Conservation (phyloP, 2,329 filamentous ascomycete genomes). For the Coniosporium uncinatum region DNA sequence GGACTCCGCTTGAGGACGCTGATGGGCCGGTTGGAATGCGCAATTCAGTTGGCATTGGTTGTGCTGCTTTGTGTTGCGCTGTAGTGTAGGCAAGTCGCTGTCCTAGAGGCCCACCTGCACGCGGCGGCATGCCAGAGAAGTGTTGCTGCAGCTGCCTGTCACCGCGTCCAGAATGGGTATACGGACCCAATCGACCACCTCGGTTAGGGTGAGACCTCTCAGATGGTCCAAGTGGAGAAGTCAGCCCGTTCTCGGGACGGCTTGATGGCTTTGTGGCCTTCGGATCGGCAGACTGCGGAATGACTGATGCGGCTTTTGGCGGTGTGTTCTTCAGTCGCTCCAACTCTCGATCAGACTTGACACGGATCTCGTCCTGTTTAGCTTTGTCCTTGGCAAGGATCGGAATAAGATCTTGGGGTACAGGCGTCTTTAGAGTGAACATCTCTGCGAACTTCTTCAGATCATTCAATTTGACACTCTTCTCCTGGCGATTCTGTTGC, state of each 20-base stretch:
- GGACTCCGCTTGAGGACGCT: conserved; percentile 39
- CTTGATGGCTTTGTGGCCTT: background rate
- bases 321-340: conserved; percentile 41
- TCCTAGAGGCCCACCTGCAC: too few species aligned
- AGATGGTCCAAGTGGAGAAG: background rate
- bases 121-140: conserved; percentile 19
- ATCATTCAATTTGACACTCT: conserved; percentile 89
- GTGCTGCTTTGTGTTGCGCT: conserved; percentile 13
- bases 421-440: conserved; percentile 92
- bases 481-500: conserved; percentile 60
- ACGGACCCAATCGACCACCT: too few species aligned
- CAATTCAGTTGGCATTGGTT: conserved; percentile 45
- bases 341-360: conserved; percentile 75
- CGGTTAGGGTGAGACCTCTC: too few species aligned
- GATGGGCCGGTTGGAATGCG: conserved; percentile 69
- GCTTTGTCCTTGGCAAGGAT: conserved; percentile 96
- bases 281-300: background rate
- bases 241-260: background rate
- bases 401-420: conserved; percentile 85
- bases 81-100: too few species aligned
- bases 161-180: too few species aligned
- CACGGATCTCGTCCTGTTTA: conserved; percentile 91
- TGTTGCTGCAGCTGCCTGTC: conserved; percentile 18
- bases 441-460: conserved; percentile 90
- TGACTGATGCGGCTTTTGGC: conserved; percentile 25